Evolutionary conservation across 768 basidiomycete species (phyloP).

Genomic region (Chlorophyllum brunneum): DNA sequence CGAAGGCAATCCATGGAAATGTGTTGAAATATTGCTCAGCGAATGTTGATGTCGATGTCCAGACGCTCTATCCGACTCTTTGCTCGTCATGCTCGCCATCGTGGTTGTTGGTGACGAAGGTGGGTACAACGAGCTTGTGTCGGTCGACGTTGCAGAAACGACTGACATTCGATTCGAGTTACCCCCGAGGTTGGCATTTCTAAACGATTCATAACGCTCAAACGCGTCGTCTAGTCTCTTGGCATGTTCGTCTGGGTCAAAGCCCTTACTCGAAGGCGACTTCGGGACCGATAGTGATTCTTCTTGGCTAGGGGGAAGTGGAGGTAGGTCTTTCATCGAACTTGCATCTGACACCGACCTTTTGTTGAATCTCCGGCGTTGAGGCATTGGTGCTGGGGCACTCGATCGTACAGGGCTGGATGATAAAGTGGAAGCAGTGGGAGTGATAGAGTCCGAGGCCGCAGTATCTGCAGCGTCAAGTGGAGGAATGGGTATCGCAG

Average conservation of each 20-base stretch:
- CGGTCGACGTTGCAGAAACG: slow-evolving; percentile 47
- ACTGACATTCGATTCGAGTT: slow-evolving; percentile 54
- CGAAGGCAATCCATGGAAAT: slow-evolving; percentile 7
- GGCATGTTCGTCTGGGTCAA: slow-evolving; percentile 33
- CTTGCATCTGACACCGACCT: not conserved
- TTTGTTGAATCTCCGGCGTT: not conserved
- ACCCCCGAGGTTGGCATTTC: slow-evolving; percentile 38
- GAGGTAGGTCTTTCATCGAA: slow-evolving; percentile 5
- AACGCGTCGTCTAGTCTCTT: slow-evolving; percentile 76
- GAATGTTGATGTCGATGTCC: not conserved
- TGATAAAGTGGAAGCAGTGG: no score
- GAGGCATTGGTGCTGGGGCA: not conserved
- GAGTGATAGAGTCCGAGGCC: not conserved
- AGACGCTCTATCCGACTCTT: not conserved
- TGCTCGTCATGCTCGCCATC: slow-evolving; percentile 15
- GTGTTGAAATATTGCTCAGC: slow-evolving; percentile 10
- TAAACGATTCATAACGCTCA: slow-evolving; percentile 85
- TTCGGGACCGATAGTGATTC: not conserved
- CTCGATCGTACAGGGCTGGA: not conserved
- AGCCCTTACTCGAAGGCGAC: slow-evolving; percentile 20
- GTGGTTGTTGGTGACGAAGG: slow-evolving; percentile 42
- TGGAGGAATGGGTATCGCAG: not conserved
- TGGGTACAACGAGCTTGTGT: slow-evolving; percentile 12
- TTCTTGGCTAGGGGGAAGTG: not conserved
- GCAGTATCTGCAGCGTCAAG: not conserved